phyloP scores from a whole-genome alignment of 352 stramenopile genomes.

The Pythium monospermum region DNA sequence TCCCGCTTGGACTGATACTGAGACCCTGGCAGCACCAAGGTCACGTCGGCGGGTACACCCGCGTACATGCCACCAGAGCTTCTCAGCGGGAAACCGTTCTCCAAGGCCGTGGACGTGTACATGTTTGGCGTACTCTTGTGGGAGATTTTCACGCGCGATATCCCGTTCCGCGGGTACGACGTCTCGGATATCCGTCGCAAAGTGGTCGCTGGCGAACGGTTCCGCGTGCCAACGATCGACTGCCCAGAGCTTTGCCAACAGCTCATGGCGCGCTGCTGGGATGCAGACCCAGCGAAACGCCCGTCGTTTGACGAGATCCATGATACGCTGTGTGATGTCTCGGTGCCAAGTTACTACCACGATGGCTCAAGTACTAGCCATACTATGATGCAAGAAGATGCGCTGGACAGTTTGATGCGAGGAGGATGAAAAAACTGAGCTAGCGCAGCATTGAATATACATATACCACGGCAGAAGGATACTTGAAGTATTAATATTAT shows the following conservation, averaged over 20 bases:
- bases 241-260: slow-evolving; percentile 52
- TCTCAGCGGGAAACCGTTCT: slow-evolving; percentile 75
- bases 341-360: slow-evolving; percentile 26
- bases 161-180: slow-evolving; percentile 75
- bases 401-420: slow-evolving; percentile 32
- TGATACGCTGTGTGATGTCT: slow-evolving; percentile 32
- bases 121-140: slow-evolving; percentile 91
- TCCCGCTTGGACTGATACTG: too few relatives aligned
- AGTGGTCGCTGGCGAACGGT: slow-evolving; percentile 70
- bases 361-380: slow-evolving; percentile 12
- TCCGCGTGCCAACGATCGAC: slow-evolving; percentile 67
- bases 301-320: slow-evolving; percentile 61
- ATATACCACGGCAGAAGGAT: too few relatives aligned
- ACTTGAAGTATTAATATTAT: too few relatives aligned
- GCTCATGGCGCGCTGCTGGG: slow-evolving; percentile 68
- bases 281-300: slow-evolving; percentile 39
- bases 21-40: slow-evolving; percentile 81
- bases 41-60: slow-evolving; percentile 82
- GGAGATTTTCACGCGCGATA: slow-evolving; percentile 81
- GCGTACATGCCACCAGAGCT: slow-evolving; percentile 89
- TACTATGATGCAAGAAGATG: slow-evolving; percentile 41
- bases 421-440: background rate
- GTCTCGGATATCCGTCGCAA: slow-evolving; percentile 63
- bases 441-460: too few relatives aligned
- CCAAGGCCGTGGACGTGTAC: slow-evolving; percentile 89